Evolutionary conservation across 2,329 filamentous ascomycete genomes (phyloP).

Genomic region (Calonectria hawksworthii): DNA sequence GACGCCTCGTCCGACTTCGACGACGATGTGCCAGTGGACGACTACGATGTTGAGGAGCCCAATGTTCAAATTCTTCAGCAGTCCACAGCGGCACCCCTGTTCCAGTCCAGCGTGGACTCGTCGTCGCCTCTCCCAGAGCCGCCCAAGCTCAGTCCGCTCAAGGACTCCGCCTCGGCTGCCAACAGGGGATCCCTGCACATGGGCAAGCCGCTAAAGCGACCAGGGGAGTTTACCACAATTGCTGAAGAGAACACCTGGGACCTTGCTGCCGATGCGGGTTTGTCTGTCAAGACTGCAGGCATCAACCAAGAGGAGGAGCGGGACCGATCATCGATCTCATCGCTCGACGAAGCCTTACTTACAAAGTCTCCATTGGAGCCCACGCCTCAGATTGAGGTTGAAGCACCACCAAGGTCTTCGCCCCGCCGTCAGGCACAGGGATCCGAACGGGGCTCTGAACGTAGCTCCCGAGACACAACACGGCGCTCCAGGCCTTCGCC

Average conservation of each 20-base stretch:
- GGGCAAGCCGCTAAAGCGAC: conserved; percentile 47
- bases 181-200: conserved; percentile 56
- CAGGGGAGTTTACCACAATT: conserved; percentile 60
- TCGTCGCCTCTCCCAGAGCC: conserved; percentile 62
- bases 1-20: conserved; percentile 60
- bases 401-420: conserved; percentile 15
- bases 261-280: conserved; percentile 47
- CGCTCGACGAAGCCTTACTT: conserved; percentile 52
- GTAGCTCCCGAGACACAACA: conserved; percentile 24
- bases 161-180: conserved; percentile 64
- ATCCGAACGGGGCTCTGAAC: conserved; percentile 33
- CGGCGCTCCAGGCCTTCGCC: conserved; percentile 32
- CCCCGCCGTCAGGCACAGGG: conserved; percentile 36
- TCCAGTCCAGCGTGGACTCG: conserved; percentile 52
- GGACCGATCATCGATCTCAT: conserved; percentile 47
- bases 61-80: conserved; percentile 62
- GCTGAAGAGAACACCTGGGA: conserved; percentile 64
- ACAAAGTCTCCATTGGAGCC: conserved; percentile 38
- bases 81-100: conserved; percentile 51
- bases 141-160: conserved; percentile 65
- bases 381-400: conserved; percentile 26
- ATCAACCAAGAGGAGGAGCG: conserved; percentile 28
- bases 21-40: conserved; percentile 60
- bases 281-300: conserved; percentile 12
- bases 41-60: conserved; percentile 57